Conservation (phyloP, 257 asterid species). For the Solanum ossicruentum region DNA sequence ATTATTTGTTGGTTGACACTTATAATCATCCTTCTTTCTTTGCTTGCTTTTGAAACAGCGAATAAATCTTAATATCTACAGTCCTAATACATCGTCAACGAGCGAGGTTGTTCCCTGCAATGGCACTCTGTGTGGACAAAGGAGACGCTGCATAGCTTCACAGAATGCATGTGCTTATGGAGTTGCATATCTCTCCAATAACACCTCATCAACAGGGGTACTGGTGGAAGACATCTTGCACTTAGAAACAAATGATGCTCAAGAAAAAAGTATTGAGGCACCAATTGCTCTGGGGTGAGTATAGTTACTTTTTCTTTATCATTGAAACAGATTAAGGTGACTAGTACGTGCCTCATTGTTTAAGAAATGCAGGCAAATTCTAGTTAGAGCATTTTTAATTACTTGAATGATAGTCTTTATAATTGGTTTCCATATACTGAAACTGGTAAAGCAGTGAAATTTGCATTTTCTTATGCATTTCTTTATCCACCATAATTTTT, state of each 20-base stretch:
- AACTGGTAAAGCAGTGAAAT: neutral
- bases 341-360: neutral
- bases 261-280: constrained; percentile 31
- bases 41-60: constrained; percentile 32
- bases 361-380: neutral
- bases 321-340: neutral
- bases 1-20: neutral
- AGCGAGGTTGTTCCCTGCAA: constrained; percentile 61
- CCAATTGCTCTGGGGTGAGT: constrained; percentile 82
- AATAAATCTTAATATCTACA: constrained; percentile 57
- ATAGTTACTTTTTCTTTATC: neutral
- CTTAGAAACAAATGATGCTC: constrained; percentile 42
- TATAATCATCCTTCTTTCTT: neutral
- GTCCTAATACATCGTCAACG: constrained; percentile 56
- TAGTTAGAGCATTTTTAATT: neutral
- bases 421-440: neutral
- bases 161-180: constrained; percentile 72
- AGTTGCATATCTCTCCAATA: constrained; percentile 63
- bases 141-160: constrained; percentile 34
- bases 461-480: neutral
- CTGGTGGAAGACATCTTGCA: constrained; percentile 79
- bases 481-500: neutral
- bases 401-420: neutral
- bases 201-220: constrained; percentile 74
- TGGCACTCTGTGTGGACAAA: constrained; percentile 48